Base-by-base conservation (phyloP, 2,329 filamentous ascomycete genomes). In the Didymella pinodella region DNA sequence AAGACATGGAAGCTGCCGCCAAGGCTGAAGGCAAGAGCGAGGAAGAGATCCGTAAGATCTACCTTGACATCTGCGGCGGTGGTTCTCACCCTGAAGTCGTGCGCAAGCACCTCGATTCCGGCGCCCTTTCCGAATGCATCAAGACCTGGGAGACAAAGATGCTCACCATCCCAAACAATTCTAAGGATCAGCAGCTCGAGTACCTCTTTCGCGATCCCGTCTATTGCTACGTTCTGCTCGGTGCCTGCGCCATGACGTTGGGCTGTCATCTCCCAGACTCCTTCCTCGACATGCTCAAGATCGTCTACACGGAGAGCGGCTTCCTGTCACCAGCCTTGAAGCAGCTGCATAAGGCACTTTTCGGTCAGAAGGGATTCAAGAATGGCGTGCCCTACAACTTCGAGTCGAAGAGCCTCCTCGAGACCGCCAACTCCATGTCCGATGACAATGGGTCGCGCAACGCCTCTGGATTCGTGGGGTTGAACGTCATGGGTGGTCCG, bases 81-180 rank as follows among this genome's bases (percentile, higher is more conserved):
- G 16, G 11, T 36, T 67, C 65, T 11, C 50, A 66, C 47, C 38
- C 54, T 25, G 58, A 65, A 2, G n/a, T 65, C 20, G 63, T 68
- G 18, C 59, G 63, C 49, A 51, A 61, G n/a, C 51, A 66, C 20
- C 62, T 70, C 10, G 65, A 70, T 43, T 61, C 58, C 3, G 64
- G 64, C 10, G 40, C 61, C 16, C 57, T 69, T 7, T 52, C 43
- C 40, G 43, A 58, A 11, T 44, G 65, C 51, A 57, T 68, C 54
- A 45, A 54, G 6, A 38, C n/a, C 16, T 38, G 34, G 34, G 34
- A 38, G 34, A 10, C 34, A 3, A 38, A 38, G 16, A 38, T 38
- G 34, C 34, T 38, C 34, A 38, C 34, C 8, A n/a, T 38, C 5
- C 34, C 34, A 7, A 38, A 18, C 8, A 16, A 16, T n/a, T 38